Percentiles rank a stretch among this genome's conserved stretches.
phyloP scores from a whole-genome alignment of 1,284 basidiomycete species.

The Trichosporon asahii region DNA sequence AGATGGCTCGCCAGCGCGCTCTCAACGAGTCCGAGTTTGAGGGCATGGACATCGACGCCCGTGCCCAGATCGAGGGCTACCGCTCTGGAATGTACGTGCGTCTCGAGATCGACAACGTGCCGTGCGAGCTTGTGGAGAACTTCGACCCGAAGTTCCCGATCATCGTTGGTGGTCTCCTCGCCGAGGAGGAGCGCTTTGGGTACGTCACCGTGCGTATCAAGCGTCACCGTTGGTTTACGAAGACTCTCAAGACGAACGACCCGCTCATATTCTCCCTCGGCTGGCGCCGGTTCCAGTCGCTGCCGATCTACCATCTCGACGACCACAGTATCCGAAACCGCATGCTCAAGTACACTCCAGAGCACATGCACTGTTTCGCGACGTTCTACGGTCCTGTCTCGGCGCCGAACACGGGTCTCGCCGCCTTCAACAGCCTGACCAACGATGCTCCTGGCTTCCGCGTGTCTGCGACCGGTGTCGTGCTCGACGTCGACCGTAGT shows the following conservation, averaged over 20 bases:
- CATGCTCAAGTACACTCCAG: conserved; percentile 99
- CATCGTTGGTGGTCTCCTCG: conserved; percentile 85
- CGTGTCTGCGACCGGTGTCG: conserved; percentile 88
- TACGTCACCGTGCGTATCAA: conserved; percentile 95
- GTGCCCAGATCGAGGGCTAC: conserved; percentile 84
- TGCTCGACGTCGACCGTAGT: conserved; percentile 86
- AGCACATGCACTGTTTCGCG: conserved; percentile 98
- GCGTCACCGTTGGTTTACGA: conserved; percentile 89
- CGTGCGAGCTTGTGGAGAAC: conserved; percentile 87
- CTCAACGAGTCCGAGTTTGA: conserved; percentile 86
- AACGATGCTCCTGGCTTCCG: conserved; percentile 72
- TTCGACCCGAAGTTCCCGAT: conserved; percentile 91
- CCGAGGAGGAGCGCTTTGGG: conserved; percentile 87
- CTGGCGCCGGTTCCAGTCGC: conserved; percentile 92
- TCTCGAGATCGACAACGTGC: conserved; percentile 77
- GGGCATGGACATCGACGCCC: conserved; percentile 69
- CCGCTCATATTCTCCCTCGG: conserved; percentile 92
- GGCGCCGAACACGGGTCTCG: conserved; percentile 94
- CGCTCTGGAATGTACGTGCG: conserved; percentile 91
- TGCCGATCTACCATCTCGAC: conserved; percentile 94
- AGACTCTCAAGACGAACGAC: conserved; percentile 95
- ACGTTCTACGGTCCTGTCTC: conserved; percentile 92
- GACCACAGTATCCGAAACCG: conserved; percentile 97
- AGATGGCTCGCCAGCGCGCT: conserved; percentile 78
- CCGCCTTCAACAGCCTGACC: conserved; percentile 85